Percentiles rank a stretch among this genome's conserved stretches.
Evolutionary conservation across 2,329 filamentous ascomycete genomes (phyloP).

Genomic region (Cladophialophora immunda): DNA sequence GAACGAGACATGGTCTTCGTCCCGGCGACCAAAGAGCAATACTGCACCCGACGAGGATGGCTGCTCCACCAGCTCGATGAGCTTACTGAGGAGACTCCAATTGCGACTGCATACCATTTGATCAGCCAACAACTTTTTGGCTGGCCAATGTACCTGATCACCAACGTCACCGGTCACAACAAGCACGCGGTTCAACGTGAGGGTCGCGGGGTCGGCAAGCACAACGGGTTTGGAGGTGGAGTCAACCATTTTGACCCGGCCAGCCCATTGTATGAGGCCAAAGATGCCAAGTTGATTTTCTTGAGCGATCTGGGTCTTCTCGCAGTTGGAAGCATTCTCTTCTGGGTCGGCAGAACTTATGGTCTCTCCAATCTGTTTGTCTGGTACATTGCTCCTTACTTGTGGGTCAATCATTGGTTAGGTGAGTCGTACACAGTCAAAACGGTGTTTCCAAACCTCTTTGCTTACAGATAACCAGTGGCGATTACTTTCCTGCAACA

Average conservation of each 20-base stretch:
- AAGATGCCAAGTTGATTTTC: conserved; percentile 85
- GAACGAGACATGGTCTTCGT: conserved; percentile 99
- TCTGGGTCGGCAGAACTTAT: conserved; percentile 76
- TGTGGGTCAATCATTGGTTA: conserved; percentile 99
- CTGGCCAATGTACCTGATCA: conserved; percentile 90
- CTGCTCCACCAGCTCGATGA: conserved; percentile 83
- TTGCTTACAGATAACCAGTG: conserved; percentile 63
- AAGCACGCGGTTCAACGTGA: conserved; percentile 89
- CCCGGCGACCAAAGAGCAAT: conserved; percentile 87
- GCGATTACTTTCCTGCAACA: conserved; percentile 98
- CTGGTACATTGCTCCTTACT: conserved; percentile 94
- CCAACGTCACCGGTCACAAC: conserved; percentile 97
- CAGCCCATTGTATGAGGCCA: conserved; percentile 90
- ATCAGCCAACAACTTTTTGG: conserved; percentile 87
- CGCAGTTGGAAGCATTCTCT: conserved; percentile 69
- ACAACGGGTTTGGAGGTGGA: conserved; percentile 78
- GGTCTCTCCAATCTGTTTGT: conserved; percentile 88
- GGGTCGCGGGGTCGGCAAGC: conserved; percentile 91
- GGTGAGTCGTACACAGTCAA: conserved; percentile 66
- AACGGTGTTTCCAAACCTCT: conserved; percentile 1
- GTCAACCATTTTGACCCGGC: conserved; percentile 95
- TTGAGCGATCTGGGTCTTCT: conserved; percentile 84
- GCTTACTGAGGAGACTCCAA: conserved; percentile 92
- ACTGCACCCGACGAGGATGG: conserved; percentile 77
- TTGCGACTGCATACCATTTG: conserved; percentile 77